Base-by-base conservation (phyloP, 805 yeast genomes). In the Pichia insulana region DNA sequence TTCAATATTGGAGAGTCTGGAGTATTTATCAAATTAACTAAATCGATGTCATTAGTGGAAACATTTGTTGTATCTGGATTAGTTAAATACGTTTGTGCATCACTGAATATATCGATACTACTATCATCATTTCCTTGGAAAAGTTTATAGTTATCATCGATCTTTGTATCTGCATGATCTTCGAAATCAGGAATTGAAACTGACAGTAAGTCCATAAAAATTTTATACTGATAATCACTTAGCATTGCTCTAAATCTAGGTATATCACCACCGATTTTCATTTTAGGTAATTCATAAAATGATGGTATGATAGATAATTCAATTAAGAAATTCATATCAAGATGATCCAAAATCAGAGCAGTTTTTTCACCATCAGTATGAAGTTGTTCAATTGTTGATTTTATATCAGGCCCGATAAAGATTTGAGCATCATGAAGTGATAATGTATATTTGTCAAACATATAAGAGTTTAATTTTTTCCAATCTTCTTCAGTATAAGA, bases 221-320 rank as follows among this genome's bases (percentile, higher is more conserved):
- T 77, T 59, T 87, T 84, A 63, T 94, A 94, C 58, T 94, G 96
- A 53, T 79, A 83, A 57, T 92, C 97, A 51, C 85, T 85, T 54
- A 92, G 58, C 26, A 83, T 73, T 4, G 92, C 78, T 26, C 71
- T 70, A 47, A 94, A 70, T 27, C 65, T 65, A 0, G 96, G 95
- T 12, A 92, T 72, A 45, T 78, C 77, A 12, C 92, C 96, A 26
- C 85, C 76, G 2, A 89, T 68, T 55, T 74, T 78, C 48, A 87
- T 67, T 49, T 74, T 74, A 0, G 97, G 81, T 34, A 92, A 66
- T 48, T 78, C 79, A 26, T 74, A 66, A 3, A 90, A 92, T 12
- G 78, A 76, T 0, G 97, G 95, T 27, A 90, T 65, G 38, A 92
- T 94, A 0, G 96, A 89, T 2, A 90, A 52, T 50, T 90, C 96